phyloP scores from a whole-genome alignment of 441 rosid species.

The Gossypium schwendimanii region DNA sequence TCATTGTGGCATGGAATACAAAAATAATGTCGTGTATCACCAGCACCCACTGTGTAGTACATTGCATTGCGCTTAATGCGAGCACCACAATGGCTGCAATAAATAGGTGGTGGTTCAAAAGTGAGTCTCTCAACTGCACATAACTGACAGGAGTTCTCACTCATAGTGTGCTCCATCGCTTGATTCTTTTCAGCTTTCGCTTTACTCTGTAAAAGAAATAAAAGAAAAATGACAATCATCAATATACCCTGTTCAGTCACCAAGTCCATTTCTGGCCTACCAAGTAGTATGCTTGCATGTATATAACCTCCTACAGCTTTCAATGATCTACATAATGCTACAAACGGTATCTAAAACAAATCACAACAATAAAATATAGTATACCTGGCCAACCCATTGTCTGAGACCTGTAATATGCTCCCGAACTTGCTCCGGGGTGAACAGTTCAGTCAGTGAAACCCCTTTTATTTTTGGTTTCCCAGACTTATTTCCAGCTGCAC shows the following conservation, averaged over 20 bases:
- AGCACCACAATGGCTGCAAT: slow-evolving; percentile 92
- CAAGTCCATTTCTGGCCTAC: not conserved
- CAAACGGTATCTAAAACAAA: not conserved
- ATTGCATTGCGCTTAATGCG: slow-evolving; percentile 97
- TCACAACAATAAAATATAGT: not conserved
- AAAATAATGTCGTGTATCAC: slow-evolving; percentile 90
- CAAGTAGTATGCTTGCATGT: not conserved
- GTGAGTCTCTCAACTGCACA: slow-evolving; percentile 99
- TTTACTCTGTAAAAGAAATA: slow-evolving; percentile 59
- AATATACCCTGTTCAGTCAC: not conserved
- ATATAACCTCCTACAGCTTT: not conserved
- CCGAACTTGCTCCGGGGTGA: slow-evolving; percentile 96
- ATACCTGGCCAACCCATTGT: slow-evolving; percentile 99
- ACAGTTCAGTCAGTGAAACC: slow-evolving; percentile 90
- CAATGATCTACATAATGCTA: not conserved
- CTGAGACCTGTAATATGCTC: slow-evolving; percentile 91
- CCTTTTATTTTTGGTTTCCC: slow-evolving; percentile 97
- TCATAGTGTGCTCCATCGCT: slow-evolving; percentile 98
- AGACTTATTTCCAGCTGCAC: slow-evolving; percentile 55
- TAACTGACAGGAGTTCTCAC: slow-evolving; percentile 97
- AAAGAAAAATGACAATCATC: slow-evolving; percentile 13
- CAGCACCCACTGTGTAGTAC: slow-evolving; percentile 93
- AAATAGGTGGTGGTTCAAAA: slow-evolving; percentile 98
- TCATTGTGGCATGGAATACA: slow-evolving; percentile 98
- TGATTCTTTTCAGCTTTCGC: slow-evolving; percentile 96